Conservation (phyloP, 2,329 filamentous ascomycete genomes). For the Colletotrichum lentis region DNA sequence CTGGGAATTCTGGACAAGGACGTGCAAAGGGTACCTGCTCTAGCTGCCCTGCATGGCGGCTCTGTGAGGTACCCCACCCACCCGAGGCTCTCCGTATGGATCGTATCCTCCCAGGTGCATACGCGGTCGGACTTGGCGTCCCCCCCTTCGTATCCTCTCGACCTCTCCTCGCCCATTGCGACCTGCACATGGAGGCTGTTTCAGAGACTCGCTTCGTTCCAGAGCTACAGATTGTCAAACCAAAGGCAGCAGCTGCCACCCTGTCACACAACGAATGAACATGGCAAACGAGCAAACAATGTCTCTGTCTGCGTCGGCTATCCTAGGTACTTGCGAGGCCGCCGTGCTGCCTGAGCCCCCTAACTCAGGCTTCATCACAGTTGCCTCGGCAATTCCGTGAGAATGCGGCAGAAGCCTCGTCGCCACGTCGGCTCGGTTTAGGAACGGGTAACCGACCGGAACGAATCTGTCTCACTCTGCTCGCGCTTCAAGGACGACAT, state of each 20-base stretch:
- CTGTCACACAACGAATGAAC: background rate
- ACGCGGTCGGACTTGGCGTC: slow-evolving; percentile 1
- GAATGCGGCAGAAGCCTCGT: slow-evolving; percentile 10
- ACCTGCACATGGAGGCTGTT: slow-evolving; percentile 30
- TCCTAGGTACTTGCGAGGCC: background rate
- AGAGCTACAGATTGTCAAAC: slow-evolving; percentile 21
- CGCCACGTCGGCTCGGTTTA: background rate
- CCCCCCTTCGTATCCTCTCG: background rate
- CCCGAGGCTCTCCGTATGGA: slow-evolving; percentile 1
- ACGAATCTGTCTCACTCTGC: slow-evolving; percentile 5
- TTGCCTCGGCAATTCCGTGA: background rate
- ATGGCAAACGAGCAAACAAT: background rate
- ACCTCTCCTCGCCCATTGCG: background rate
- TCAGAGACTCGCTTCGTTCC: slow-evolving; percentile 32
- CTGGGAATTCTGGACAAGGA: background rate
- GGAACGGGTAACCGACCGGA: background rate
- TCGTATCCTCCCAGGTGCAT: background rate
- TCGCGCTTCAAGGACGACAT: background rate
- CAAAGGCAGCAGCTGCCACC: background rate
- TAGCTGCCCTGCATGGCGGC: slow-evolving; percentile 24
- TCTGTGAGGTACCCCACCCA: slow-evolving; percentile 19
- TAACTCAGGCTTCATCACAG: slow-evolving; percentile 7
- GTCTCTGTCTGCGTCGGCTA: background rate
- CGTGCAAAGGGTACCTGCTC: background rate
- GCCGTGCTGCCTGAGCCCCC: background rate